These are phyloP conservation scores for Pythium apleroticum DNA, from an alignment of 352 stramenopile species.

Conservation along the genomic window DNA sequence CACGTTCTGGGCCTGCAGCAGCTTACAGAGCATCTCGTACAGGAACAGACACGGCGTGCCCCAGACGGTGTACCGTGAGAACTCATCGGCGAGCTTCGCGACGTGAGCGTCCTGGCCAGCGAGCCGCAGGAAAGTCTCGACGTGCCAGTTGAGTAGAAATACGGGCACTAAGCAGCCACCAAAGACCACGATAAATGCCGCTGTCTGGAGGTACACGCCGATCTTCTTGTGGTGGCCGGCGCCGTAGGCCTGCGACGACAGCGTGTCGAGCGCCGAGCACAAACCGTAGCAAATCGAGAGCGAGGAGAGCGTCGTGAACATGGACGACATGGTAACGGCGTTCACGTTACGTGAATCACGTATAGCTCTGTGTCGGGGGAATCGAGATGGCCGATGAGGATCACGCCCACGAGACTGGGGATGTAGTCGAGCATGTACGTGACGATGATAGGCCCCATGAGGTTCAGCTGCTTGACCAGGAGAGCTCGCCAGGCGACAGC, in stretches of 20 bases:
- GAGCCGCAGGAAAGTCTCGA: constrained; percentile 45
- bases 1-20: constrained; percentile 74
- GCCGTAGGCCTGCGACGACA: constrained; percentile 75
- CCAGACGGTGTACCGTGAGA: constrained; percentile 56
- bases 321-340: constrained; percentile 58
- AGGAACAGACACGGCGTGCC: constrained; percentile 70
- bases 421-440: constrained; percentile 58
- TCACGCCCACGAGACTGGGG: constrained; percentile 51
- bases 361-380: constrained; percentile 53
- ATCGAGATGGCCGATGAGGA: constrained; percentile 62
- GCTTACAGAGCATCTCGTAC: constrained; percentile 75
- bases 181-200: constrained; percentile 52
- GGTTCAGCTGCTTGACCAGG: constrained; percentile 30
- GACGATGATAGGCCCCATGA: constrained; percentile 47
- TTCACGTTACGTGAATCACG: too few species aligned
- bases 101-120: constrained; percentile 60
- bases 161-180: constrained; percentile 43
- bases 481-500: too few species aligned
- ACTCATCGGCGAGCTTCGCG: constrained; percentile 48
- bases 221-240: constrained; percentile 56
- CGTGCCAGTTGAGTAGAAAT: constrained; percentile 61
- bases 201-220: constrained; percentile 78
- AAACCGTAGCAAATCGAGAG: constrained; percentile 68
- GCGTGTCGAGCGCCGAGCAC: constrained; percentile 72
- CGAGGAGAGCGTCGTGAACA: constrained; percentile 75